Percentiles rank a stretch among this genome's conserved stretches.
These are phyloP conservation scores for Grosmannia serpens DNA, from an alignment of 2,329 filamentous ascomycete species.

Conservation along the genomic window DNA sequence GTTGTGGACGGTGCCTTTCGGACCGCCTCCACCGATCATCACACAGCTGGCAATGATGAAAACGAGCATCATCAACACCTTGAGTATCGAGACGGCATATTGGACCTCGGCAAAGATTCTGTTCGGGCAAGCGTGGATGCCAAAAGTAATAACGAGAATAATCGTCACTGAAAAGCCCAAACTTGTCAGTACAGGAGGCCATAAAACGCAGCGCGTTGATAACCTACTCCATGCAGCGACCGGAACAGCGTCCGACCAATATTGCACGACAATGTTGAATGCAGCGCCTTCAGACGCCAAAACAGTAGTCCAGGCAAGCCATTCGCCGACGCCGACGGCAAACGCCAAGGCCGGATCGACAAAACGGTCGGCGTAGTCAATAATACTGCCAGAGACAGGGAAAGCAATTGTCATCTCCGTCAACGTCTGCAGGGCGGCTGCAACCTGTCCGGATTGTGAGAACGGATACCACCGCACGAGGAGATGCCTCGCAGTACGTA, in stretches of 20 bases:
- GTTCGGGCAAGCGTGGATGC: not conserved
- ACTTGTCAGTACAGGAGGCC: too few species aligned
- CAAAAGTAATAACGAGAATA: not conserved
- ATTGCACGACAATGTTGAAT: not conserved
- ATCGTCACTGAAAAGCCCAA: not conserved
- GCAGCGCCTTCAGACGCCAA: not conserved
- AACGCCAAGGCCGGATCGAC: constrained; percentile 1
- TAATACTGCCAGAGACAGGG: not conserved
- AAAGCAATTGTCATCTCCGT: not conserved
- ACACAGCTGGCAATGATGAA: not conserved
- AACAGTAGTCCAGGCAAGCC: not conserved
- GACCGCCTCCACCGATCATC: not conserved
- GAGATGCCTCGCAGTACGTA: not conserved
- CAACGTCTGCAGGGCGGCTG: not conserved
- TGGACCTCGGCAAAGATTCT: not conserved
- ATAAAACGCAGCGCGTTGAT: too few species aligned
- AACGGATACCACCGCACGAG: not conserved
- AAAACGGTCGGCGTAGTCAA: constrained; percentile 1
- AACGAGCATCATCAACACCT: not conserved
- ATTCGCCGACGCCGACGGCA: not conserved
- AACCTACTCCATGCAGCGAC: not conserved
- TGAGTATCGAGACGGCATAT: not conserved
- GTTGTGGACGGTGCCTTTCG: not conserved
- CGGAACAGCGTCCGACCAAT: not conserved
- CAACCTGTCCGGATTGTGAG: not conserved